Evolutionary conservation across 2,329 filamentous ascomycete species (phyloP).

Genomic region (Aspergillus proliferans): DNA sequence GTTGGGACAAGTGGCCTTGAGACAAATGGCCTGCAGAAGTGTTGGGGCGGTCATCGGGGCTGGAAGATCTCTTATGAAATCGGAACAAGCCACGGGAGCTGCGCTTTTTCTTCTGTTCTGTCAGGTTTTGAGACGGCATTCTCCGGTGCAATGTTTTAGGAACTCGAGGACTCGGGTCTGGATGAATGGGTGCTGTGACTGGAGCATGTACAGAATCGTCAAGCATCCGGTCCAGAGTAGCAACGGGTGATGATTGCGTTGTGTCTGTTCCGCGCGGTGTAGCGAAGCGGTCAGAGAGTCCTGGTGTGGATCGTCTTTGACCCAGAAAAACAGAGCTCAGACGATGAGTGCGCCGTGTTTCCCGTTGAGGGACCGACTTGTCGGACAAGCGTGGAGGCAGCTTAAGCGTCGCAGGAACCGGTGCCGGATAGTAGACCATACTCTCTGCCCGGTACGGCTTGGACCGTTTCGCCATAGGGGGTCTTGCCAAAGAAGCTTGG

Average conservation of each 20-base stretch:
- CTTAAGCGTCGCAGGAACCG: slow-evolving; percentile 88
- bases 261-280: not conserved
- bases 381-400: slow-evolving; percentile 81
- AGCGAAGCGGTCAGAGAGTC: not conserved
- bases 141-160: slow-evolving; percentile 52
- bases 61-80: slow-evolving; percentile 12
- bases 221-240: slow-evolving; percentile 83
- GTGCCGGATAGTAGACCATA: slow-evolving; percentile 94
- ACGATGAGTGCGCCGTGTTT: slow-evolving; percentile 67
- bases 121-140: slow-evolving; percentile 15
- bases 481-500: slow-evolving; percentile 32
- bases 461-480: slow-evolving; percentile 35
- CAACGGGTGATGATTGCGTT: slow-evolving; percentile 72
- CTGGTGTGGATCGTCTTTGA: slow-evolving; percentile 36
- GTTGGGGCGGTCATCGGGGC: slow-evolving; percentile 9
- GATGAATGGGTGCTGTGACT: slow-evolving; percentile 83
- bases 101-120: slow-evolving; percentile 24
- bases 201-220: slow-evolving; percentile 84
- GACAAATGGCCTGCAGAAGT: slow-evolving; percentile 1
- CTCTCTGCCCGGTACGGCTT: slow-evolving; percentile 52
- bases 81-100: slow-evolving; percentile 25
- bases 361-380: slow-evolving; percentile 57
- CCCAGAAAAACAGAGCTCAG: slow-evolving; percentile 56
- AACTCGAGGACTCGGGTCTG: slow-evolving; percentile 66
- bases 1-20: slow-evolving; percentile 6